These are phyloP conservation scores for Rhodamnia rubescens DNA, from an alignment of 345 rosid genomes.

Conservation along the genomic window DNA sequence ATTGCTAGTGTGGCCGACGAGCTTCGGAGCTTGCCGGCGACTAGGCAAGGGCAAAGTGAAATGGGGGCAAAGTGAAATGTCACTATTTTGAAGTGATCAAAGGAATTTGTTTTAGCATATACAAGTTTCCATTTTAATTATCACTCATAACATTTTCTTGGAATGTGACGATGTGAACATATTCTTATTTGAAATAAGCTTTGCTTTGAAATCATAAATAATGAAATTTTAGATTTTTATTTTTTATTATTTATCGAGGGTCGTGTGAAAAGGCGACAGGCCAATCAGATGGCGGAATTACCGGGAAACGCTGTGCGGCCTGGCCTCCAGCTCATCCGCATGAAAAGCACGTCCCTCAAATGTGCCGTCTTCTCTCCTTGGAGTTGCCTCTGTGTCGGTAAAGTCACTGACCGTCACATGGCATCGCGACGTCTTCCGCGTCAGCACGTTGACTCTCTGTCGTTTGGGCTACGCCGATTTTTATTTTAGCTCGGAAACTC, in stretches of 20 bases:
- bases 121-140: too few relatives aligned
- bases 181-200: too few relatives aligned
- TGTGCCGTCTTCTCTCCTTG: background rate
- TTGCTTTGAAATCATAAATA: too few relatives aligned
- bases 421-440: background rate
- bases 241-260: background rate
- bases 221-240: too few relatives aligned
- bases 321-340: background rate
- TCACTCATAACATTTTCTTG: too few relatives aligned
- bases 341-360: background rate
- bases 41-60: too few relatives aligned
- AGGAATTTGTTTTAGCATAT: too few relatives aligned
- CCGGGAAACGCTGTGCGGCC: background rate
- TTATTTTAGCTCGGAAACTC: background rate
- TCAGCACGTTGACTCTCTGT: background rate
- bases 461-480: background rate
- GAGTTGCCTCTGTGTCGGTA: background rate
- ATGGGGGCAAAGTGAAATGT: too few relatives aligned
- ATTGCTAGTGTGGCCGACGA: too few relatives aligned
- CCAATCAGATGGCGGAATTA: background rate
- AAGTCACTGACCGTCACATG: background rate
- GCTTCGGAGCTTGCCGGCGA: too few relatives aligned
- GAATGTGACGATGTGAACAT: too few relatives aligned
- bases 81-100: too few relatives aligned
- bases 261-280: background rate